Evolutionary conservation across 1,139 yeast genomes (phyloP), one percentile per base, ranked within the genome.

Genomic region (Yamadazyma aaseri): DNA sequence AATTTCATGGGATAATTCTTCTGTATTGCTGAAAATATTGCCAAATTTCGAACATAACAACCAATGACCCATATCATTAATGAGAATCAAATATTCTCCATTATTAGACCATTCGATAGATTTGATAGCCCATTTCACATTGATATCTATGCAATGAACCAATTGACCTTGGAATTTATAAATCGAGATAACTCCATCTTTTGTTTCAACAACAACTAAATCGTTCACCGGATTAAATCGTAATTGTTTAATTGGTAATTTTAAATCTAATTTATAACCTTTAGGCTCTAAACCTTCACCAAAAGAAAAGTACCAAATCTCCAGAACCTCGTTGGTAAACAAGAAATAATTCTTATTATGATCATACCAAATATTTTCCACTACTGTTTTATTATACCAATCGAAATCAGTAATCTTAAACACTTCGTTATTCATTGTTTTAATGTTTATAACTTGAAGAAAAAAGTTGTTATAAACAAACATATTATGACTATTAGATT

Each of bases 401-500:
- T 49, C 55, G 26, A 49, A 51, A 10, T 56, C 63, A 5, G 54
- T 42, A 17, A 67, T 45, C 8, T 54, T 47, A 29, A 61, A 47
- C 2, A 62, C 43, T 24, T 59, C 57, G 32, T 55, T 65, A 22
- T 60, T 57, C 40, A 62, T 59, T 6, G 56, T 53, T 22, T 56
- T 58, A 21, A 66, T 43, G 42, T 69, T 65, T 26, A 68, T 55
- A 4, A 65, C 39, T 44, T 70, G 75, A 22, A 69, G 45, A 22
- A 41, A 45, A 16, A 39, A 41, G 25, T 52, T 49, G 37, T 59
- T 65, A 43, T 53, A 59, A 2, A 67, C 51, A 20, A 64, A 50
- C 26, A 70, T 43, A 38, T 59, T 62, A 41, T 67, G 72, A 23
- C 72, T 64, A 41, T 67, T 64, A 18, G 60, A 55, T 38, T 64